Base-by-base conservation (phyloP, 2,329 filamentous ascomycete genomes). In the Cladosporium sphaerospermum region DNA sequence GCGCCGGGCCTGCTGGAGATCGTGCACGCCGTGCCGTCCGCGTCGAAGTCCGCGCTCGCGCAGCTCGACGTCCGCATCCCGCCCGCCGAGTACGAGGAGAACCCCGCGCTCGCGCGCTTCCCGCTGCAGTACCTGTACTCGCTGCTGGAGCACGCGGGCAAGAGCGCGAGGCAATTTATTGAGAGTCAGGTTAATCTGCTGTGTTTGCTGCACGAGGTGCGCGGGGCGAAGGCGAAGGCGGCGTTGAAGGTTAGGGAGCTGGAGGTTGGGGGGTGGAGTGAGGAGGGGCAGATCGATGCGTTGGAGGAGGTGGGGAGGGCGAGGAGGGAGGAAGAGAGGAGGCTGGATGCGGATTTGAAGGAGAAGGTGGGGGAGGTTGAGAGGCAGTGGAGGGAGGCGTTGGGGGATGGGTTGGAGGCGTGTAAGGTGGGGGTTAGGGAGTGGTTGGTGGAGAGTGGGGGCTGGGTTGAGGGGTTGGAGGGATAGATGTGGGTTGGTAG, bases 151-250 rank as follows among this genome's bases (percentile, higher is more conserved):
- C 92, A 97, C 64, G 86, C 90, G 0, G 89, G 95, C 68, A 95
- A 93, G 73, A 91, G 86, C 62, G 92, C 89, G 8, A 95, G 96
- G 65, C 93, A 97, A 69, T 97, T 96, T 71, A 96, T 97, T 64
- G 93, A 97, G 74, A 87, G 84, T 6, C 92, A 97, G 74, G 92
- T 84, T 31, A 96, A 96, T 65, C 75, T 96, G 33, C 77, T 96
- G 19, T 97, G 92, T 64, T 76, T 97, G 36, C 72, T 96, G 53
- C 93, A 96, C 64, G 90, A 96, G 70, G 89, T 96, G 50, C 89
- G 89, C 66, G 88, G 88, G 51, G 85, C 85, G 0, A 83, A 88
- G 2, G 85, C 88, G 65, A 78, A 78, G 44, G 86, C 88, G 7
- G 83, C 83, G 59, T 82, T 82, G 49, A 78, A 82, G 57, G 75